These are phyloP conservation scores for Lepidium africanum DNA, from an alignment of 345 rosid genomes.

Conservation along the genomic window DNA sequence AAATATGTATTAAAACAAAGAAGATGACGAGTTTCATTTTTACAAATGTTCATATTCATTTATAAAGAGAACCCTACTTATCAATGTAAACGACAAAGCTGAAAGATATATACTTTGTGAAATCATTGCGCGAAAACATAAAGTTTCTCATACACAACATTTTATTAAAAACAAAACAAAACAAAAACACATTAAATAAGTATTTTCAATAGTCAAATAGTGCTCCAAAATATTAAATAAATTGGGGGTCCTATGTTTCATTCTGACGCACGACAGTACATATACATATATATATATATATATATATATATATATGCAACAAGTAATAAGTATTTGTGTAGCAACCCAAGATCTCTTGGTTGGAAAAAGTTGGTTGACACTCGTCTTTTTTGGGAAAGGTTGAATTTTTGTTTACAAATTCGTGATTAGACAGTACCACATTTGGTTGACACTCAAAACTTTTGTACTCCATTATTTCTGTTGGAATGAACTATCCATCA, in stretches of 20 bases:
- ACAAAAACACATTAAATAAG: neutral
- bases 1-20: neutral
- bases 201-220: neutral
- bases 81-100: neutral
- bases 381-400: slow-evolving; percentile 21
- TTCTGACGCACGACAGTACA: slow-evolving; percentile 14
- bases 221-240: neutral
- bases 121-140: neutral
- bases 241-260: slow-evolving; percentile 7
- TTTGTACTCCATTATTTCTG: neutral
- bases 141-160: neutral
- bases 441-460: neutral
- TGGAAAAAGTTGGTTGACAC: slow-evolving; percentile 23
- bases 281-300: too few relatives aligned
- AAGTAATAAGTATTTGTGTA: neutral
- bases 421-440: slow-evolving; percentile 12
- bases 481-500: neutral
- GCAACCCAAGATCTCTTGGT: slow-evolving; percentile 16
- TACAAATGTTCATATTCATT: too few relatives aligned
- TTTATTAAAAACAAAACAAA: neutral
- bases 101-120: neutral
- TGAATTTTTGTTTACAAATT: slow-evolving; percentile 10
- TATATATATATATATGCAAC: neutral
- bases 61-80: neutral
- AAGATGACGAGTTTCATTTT: slow-evolving; percentile 4